phyloP scores from a whole-genome alignment of 164 flowering plant genomes.

The Annona cherimola region DNA sequence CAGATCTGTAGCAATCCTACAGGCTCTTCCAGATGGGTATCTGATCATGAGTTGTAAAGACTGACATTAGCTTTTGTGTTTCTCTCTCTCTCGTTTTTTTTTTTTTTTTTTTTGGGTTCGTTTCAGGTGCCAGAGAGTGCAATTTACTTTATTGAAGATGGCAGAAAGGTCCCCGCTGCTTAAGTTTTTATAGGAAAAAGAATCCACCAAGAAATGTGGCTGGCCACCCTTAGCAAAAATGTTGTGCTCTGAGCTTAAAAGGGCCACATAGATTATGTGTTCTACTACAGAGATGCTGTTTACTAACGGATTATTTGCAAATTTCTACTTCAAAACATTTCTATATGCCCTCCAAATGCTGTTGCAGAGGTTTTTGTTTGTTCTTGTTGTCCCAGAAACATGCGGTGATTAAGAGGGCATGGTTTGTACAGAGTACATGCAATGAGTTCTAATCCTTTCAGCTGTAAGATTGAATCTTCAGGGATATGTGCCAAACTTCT shows the following conservation, averaged over 20 bases:
- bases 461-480: neutral
- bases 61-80: no score
- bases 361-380: neutral
- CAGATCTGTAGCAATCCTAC: neutral
- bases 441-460: neutral
- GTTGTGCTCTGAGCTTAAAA: neutral
- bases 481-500: neutral
- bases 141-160: constrained; percentile 83
- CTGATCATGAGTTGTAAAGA: neutral
- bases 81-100: neutral
- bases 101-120: no score
- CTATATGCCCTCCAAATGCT: neutral
- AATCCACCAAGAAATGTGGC: neutral
- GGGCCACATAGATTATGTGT: neutral
- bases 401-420: neutral
- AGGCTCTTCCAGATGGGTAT: neutral
- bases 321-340: neutral
- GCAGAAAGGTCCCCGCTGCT: constrained; percentile 72
- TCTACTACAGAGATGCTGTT: neutral
- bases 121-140: constrained; percentile 73
- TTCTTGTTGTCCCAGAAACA: neutral
- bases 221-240: neutral
- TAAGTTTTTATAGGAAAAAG: neutral
- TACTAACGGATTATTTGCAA: neutral
- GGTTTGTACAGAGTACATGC: constrained; percentile 1